phyloP scores from a whole-genome alignment of 2,329 filamentous ascomycete species.

The Coniochaeta sp. region DNA sequence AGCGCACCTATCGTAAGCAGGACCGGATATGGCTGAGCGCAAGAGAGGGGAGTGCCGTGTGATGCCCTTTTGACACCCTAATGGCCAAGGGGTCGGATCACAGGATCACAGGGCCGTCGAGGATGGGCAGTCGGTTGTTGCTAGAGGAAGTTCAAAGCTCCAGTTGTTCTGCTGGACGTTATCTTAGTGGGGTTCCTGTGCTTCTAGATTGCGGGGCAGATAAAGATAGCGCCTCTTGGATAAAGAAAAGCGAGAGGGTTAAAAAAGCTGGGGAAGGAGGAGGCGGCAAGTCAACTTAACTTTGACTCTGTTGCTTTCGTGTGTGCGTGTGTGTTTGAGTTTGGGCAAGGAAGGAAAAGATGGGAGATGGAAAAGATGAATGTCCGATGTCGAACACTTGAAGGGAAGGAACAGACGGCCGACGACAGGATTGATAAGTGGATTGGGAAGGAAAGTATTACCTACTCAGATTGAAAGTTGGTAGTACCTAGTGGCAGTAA shows the following conservation, averaged over 20 bases:
- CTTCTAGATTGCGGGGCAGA: background rate
- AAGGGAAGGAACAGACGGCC: background rate
- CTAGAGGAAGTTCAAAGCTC: background rate
- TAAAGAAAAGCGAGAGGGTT: background rate
- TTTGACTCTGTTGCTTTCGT: background rate
- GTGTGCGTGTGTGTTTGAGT: background rate
- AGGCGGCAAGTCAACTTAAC: constrained; percentile 1
- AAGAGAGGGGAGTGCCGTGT: no score
- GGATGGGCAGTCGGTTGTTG: background rate
- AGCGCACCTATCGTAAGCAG: constrained; percentile 3
- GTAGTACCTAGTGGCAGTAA: background rate
- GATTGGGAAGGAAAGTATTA: background rate
- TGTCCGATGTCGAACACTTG: background rate
- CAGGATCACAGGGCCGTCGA: background rate
- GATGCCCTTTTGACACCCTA: background rate
- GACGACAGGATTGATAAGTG: background rate
- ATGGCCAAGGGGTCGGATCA: background rate
- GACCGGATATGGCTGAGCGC: no score
- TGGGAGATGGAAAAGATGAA: background rate
- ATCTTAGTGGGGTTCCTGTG: constrained; percentile 1
- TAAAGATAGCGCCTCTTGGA: background rate
- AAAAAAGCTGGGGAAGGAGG: background rate
- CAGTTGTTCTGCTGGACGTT: background rate
- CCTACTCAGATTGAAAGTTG: background rate
- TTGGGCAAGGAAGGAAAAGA: background rate